Evolutionary conservation across 192 early-diverging fungal genomes (phyloP), one percentile per base, ranked within the genome.

Genomic region (Linnemannia zychae): DNA sequence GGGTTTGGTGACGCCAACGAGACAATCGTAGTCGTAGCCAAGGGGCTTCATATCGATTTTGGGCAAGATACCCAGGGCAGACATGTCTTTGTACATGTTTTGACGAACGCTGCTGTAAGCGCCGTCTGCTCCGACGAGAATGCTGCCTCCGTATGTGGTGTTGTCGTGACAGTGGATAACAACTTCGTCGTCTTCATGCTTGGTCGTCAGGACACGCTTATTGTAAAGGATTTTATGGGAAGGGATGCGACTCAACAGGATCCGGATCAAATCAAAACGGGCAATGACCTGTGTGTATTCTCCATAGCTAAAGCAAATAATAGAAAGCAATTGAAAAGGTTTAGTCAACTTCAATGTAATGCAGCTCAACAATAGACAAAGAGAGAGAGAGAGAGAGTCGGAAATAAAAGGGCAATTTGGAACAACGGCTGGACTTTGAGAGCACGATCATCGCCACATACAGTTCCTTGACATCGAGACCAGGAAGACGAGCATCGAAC

Each of bases 111-210:
- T 76, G 68, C 80, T 81, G 48, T 76, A 75, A 7, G 80, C 73
- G 9, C 74, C 80, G 40, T 81, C 80, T n/a, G 80, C 74, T 40
- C 80, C 80, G 33, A 81, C 68, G 20, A 81, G 31, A 7, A 81
- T 81, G 37, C 31, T 75, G 15, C 80, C 80, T 22, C 37, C 17
- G 36, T 75, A 75, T 6, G 34, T 63, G 5, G 40, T 74, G 53
- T 71, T 76, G 34, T 81, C 68, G 24, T 67, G 71, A 34, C 80
- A 81, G 15, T 65, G 40, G 9, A 81, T 20, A 4, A 28, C 47
- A 38, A 81, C 80, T 17, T 75, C 52, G 28, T 75, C 38, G 3
- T 81, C 68, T 16, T 81, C 80, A 11, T 81, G 80, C 46, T 57
- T 71, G 7, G 40, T 71, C 13, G 68, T 63, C 22, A 76, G 74